Conservation (phyloP, 345 rosid genomes). For the Cardiospermum halicacabum region DNA sequence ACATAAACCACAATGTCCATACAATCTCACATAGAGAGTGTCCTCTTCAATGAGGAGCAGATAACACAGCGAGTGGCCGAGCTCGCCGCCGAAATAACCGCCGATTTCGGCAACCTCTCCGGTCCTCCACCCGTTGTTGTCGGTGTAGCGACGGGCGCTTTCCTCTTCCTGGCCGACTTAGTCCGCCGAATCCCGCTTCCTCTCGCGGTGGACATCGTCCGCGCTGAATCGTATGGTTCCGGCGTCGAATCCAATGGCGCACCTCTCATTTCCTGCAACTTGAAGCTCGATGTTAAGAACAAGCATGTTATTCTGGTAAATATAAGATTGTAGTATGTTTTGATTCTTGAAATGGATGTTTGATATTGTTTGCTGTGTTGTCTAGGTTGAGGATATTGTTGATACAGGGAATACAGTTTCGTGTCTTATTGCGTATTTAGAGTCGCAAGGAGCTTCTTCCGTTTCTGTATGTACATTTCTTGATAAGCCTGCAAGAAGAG, state of each 20-base stretch:
- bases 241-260: slow-evolving; percentile 52
- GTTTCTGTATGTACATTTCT: slow-evolving; percentile 83
- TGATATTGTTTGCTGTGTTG: slow-evolving; percentile 3
- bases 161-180: slow-evolving; percentile 79
- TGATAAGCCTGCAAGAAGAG: slow-evolving; percentile 66
- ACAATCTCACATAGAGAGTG: slow-evolving; percentile 61
- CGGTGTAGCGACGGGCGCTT: slow-evolving; percentile 86
- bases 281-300: slow-evolving; percentile 56
- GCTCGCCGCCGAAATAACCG: slow-evolving; percentile 51
- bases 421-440: slow-evolving; percentile 49
- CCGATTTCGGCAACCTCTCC: slow-evolving; percentile 34
- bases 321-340: not conserved
- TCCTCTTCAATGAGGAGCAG: slow-evolving; percentile 47
- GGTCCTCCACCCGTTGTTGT: slow-evolving; percentile 54
- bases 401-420: slow-evolving; percentile 84
- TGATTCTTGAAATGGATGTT: no score
- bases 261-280: slow-evolving; percentile 59
- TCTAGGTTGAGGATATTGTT: slow-evolving; percentile 92
- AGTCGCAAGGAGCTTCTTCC: slow-evolving; percentile 60
- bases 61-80: slow-evolving; percentile 55
- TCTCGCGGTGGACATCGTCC: slow-evolving; percentile 53
- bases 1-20: slow-evolving; percentile 31
- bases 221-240: slow-evolving; percentile 76
- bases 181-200: slow-evolving; percentile 56
- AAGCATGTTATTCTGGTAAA: slow-evolving; percentile 72